These are phyloP conservation scores for Lactarius hatsudake DNA, from an alignment of 768 basidiomycete genomes.

Conservation along the genomic window DNA sequence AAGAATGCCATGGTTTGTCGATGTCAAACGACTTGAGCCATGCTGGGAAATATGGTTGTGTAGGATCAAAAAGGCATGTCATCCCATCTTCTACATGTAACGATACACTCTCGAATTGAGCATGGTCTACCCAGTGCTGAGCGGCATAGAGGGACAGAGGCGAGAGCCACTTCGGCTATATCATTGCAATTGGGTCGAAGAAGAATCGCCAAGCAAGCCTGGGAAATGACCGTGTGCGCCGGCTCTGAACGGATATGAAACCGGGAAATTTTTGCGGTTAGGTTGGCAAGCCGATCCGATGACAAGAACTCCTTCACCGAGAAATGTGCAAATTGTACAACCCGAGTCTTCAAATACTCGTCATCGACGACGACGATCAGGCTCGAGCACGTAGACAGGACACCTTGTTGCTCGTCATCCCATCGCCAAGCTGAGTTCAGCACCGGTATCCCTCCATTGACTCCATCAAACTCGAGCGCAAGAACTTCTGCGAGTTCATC, in stretches of 20 bases:
- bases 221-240: neutral
- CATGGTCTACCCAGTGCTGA: neutral
- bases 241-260: neutral
- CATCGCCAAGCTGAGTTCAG: too few species aligned
- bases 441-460: neutral
- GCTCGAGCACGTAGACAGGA: neutral
- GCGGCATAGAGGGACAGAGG: neutral
- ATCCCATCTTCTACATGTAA: neutral
- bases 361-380: neutral
- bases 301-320: conserved; percentile 1
- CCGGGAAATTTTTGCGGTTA: neutral
- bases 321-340: neutral
- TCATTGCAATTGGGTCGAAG: neutral
- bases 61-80: neutral
- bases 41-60: neutral
- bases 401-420: too few species aligned
- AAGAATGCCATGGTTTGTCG: neutral
- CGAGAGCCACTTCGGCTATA: neutral
- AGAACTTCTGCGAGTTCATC: neutral
- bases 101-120: neutral
- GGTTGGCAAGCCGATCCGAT: neutral
- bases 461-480: neutral
- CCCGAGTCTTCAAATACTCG: neutral
- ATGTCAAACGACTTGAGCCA: neutral
- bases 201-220: neutral